Percentiles rank a stretch among this genome's conserved stretches.
phyloP scores from a whole-genome alignment of 2,329 filamentous ascomycete species.

The Fusarium sp. region DNA sequence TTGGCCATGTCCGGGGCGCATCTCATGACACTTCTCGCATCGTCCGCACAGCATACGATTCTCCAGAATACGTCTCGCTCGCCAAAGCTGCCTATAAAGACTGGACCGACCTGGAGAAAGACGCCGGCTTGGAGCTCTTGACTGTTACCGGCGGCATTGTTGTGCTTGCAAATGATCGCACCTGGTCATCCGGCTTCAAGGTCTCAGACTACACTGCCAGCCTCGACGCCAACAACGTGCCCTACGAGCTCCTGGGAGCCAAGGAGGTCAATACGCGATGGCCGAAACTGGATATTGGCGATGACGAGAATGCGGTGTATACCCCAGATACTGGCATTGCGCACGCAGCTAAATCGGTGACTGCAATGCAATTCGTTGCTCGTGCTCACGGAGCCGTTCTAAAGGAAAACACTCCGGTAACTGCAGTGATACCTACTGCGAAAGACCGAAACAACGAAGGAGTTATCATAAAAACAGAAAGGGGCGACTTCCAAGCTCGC shows the following conservation, averaged over 20 bases:
- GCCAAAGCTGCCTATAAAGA: conserved; percentile 9
- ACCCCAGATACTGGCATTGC: conserved; percentile 15
- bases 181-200: conserved; percentile 4
- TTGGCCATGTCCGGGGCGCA: conserved; percentile 4
- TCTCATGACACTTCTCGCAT: conserved; percentile 17
- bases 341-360: conserved; percentile 1
- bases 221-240: conserved; percentile 2
- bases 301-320: neutral
- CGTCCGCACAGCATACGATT: conserved; percentile 7
- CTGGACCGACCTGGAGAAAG: conserved; percentile 8
- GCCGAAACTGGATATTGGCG: neutral
- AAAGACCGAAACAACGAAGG: neutral
- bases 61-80: conserved; percentile 6
- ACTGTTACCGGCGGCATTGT: conserved; percentile 1
- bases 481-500: neutral
- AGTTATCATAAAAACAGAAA: neutral
- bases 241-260: neutral
- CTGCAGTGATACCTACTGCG: neutral
- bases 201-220: conserved; percentile 2
- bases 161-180: neutral
- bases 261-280: conserved; percentile 3
- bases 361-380: conserved; percentile 9
- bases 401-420: neutral
- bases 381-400: conserved; percentile 3
- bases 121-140: neutral